Percentiles rank a stretch among this genome's conserved stretches.
Evolutionary conservation across 2,329 filamentous ascomycete genomes (phyloP).

Genomic region (Chaetomium olivaceum): DNA sequence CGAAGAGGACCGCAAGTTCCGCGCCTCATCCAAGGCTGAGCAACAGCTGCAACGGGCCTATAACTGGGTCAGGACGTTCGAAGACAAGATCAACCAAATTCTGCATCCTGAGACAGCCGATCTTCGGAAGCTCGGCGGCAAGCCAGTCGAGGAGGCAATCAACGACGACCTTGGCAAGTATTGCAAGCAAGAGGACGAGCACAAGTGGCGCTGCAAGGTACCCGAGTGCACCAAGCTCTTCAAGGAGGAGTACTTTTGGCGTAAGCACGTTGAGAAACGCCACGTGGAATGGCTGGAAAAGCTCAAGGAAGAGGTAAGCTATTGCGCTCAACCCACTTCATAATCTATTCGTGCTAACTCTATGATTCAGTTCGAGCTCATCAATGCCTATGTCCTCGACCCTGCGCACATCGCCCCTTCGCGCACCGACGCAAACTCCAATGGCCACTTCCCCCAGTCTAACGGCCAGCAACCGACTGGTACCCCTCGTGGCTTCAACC

Average conservation of each 20-base stretch:
- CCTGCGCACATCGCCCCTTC: constrained; percentile 93
- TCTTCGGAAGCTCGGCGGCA: constrained; percentile 86
- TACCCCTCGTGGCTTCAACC: constrained; percentile 88
- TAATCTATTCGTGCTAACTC: constrained; percentile 9
- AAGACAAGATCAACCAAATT: constrained; percentile 92
- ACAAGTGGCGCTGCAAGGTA: constrained; percentile 95
- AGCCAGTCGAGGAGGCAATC: constrained; percentile 79
- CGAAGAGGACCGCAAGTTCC: constrained; percentile 70
- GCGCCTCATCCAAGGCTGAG: constrained; percentile 73
- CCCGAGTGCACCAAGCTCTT: constrained; percentile 96
- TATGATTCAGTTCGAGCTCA: constrained; percentile 69
- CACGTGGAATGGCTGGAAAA: constrained; percentile 84
- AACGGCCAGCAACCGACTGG: constrained; percentile 75
- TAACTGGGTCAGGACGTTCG: constrained; percentile 98
- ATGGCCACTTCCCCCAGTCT: constrained; percentile 86
- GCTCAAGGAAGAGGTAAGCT: constrained; percentile 78
- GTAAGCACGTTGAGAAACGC: constrained; percentile 95
- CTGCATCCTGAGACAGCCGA: constrained; percentile 87
- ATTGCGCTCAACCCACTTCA: neutral
- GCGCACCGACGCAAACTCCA: constrained; percentile 89
- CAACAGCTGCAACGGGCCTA: constrained; percentile 92
- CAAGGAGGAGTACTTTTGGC: constrained; percentile 96
- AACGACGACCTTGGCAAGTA: constrained; percentile 83
- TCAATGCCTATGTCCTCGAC: constrained; percentile 93
- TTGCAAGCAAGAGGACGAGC: constrained; percentile 96